Evolutionary conservation across 1,139 yeast species (phyloP).

Genomic region (Hemisphaericaspora xylanilytica): DNA sequence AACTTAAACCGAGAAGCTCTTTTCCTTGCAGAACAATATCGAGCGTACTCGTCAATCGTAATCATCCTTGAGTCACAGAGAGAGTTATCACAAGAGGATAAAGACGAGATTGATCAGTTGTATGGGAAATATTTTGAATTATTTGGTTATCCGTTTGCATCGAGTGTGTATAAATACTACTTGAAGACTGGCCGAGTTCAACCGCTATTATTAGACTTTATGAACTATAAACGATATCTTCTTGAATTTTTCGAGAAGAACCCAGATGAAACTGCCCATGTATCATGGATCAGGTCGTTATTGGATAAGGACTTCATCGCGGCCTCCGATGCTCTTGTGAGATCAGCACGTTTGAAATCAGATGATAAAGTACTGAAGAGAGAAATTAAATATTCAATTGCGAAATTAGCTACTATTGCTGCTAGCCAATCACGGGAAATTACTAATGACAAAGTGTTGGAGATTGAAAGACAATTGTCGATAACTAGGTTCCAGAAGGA

Average conservation of each 20-base stretch:
- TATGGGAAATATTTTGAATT: constrained; percentile 56
- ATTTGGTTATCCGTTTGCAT: constrained; percentile 71
- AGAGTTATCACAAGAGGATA: constrained; percentile 27
- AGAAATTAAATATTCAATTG: constrained; percentile 64
- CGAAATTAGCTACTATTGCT: constrained; percentile 55
- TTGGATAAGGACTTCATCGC: constrained; percentile 46
- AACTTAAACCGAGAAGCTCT: constrained; percentile 54
- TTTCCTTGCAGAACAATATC: constrained; percentile 62
- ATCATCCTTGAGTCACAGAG: constrained; percentile 60
- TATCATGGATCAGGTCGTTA: constrained; percentile 75
- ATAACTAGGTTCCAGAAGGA: constrained; percentile 11
- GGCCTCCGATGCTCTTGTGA: constrained; percentile 50
- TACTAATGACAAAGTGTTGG: constrained; percentile 6
- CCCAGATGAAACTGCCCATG: constrained; percentile 48
- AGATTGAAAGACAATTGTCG: constrained; percentile 12
- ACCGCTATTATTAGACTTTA: constrained; percentile 55
- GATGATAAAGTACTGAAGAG: constrained; percentile 47
- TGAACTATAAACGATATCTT: constrained; percentile 50
- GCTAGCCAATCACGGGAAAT: constrained; percentile 12
- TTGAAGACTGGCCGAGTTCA: constrained; percentile 53
- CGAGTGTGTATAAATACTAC: constrained; percentile 59
- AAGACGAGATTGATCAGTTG: constrained; percentile 21
- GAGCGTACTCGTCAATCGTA: constrained; percentile 65
- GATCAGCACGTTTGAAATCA: constrained; percentile 34
- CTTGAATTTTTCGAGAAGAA: constrained; percentile 50